Evolutionary conservation across 2,329 filamentous ascomycete genomes (phyloP).

Genomic region (Neofusicoccum sp.): DNA sequence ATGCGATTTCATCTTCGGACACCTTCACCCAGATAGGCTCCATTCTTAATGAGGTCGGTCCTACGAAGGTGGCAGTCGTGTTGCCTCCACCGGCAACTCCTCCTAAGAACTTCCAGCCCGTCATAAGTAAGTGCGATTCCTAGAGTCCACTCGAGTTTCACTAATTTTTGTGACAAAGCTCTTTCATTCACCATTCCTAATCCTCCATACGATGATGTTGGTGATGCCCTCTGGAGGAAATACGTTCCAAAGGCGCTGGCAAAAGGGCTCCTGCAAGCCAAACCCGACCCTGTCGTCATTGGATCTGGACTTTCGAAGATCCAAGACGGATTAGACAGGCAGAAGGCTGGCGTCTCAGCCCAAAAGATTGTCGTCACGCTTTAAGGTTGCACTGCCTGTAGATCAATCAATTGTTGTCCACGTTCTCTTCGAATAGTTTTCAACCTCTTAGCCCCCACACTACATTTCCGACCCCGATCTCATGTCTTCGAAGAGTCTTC

Average conservation of each 20-base stretch:
- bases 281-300: constrained; percentile 30
- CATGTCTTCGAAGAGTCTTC: no score
- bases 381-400: no score
- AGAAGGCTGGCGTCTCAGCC: constrained; percentile 35
- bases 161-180: not conserved
- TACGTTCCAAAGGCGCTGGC: constrained; percentile 33
- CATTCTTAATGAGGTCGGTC: not conserved
- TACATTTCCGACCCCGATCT: no score
- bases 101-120: not conserved
- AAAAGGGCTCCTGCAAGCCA: constrained; percentile 30
- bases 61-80: not conserved
- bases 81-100: not conserved
- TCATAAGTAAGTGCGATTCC: not conserved
- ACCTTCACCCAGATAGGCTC: not conserved
- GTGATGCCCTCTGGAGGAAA: constrained; percentile 32
- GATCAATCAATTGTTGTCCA: no score
- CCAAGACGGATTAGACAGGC: constrained; percentile 25
- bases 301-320: constrained; percentile 28
- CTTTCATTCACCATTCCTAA: constrained; percentile 19
- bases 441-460: no score
- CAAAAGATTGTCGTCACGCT: constrained; percentile 40
- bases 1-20: constrained; percentile 26
- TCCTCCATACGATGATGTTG: constrained; percentile 27
- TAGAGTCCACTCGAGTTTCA: no score
- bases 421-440: no score